Evolutionary conservation across 495 filamentous ascomycete species (phyloP).

Genomic region (Durotheca rogersii): DNA sequence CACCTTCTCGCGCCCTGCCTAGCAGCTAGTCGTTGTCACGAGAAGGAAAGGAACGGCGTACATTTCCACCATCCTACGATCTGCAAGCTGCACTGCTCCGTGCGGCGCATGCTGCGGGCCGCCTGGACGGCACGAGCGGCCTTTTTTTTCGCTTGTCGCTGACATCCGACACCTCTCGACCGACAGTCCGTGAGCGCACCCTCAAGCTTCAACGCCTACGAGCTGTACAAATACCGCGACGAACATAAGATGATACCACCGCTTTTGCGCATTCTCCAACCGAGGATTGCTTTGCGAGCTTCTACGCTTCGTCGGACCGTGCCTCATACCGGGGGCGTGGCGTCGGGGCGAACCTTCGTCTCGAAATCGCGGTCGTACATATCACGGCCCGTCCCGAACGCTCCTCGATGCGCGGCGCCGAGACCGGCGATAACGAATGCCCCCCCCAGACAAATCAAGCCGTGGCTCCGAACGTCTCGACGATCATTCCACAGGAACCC

Average conservation of each 20-base stretch:
- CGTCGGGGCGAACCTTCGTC: constrained; percentile 22
- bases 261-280: constrained; percentile 23
- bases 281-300: constrained; percentile 14
- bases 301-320: constrained; percentile 18
- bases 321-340: constrained; percentile 20
- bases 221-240: neutral
- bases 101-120: no score
- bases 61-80: no score
- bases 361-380: constrained; percentile 17
- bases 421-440: constrained; percentile 5
- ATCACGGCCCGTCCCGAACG: neutral
- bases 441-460: constrained; percentile 7
- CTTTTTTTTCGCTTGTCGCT: constrained; percentile 12
- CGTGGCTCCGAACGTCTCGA: constrained; percentile 23
- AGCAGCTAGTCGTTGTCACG: no score
- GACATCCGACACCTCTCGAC: constrained; percentile 24
- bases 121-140: constrained; percentile 15
- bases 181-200: constrained; percentile 11
- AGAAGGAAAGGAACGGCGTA: no score
- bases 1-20: no score
- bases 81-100: no score
- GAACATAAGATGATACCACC: constrained; percentile 22
- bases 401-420: neutral
- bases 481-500: constrained; percentile 33
- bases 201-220: constrained; percentile 5